Percentiles rank a stretch among this genome's conserved stretches.
phyloP scores from a whole-genome alignment of 768 basidiomycete genomes.

The Boletus vermiculosoides region DNA sequence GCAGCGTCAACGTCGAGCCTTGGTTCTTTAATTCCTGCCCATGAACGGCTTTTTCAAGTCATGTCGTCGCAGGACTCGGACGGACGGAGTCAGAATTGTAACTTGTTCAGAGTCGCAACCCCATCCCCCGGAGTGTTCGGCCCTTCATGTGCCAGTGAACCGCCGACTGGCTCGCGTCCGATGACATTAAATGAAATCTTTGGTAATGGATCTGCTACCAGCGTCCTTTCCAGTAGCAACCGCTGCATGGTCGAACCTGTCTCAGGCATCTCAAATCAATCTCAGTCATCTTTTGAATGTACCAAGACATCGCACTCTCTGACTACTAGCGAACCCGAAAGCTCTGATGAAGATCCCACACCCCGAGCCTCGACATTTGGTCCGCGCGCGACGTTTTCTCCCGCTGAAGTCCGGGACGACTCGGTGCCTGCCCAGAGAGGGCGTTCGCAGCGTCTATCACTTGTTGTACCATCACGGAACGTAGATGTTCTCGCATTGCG shows the following conservation, averaged over 20 bases:
- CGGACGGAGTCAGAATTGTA: neutral
- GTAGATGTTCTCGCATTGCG: slow-evolving; percentile 4
- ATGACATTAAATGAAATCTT: slow-evolving; percentile 8
- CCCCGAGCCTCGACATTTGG: slow-evolving; percentile 24
- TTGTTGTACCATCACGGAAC: slow-evolving; percentile 16
- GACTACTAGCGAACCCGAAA: slow-evolving; percentile 1
- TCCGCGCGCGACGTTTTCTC: neutral
- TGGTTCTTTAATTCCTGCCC: slow-evolving; percentile 27
- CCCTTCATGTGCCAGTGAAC: neutral
- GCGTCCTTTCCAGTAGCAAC: slow-evolving; percentile 1
- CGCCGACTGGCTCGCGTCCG: neutral
- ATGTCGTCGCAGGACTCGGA: slow-evolving; percentile 10
- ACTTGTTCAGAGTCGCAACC: neutral
- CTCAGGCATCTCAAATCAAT: neutral
- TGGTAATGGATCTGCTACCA: slow-evolving; percentile 5
- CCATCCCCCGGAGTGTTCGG: slow-evolving; percentile 11
- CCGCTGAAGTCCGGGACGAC: neutral
- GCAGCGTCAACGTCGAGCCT: slow-evolving; percentile 30
- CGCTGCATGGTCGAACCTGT: neutral
- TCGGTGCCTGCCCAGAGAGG: neutral
- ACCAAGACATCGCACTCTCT: slow-evolving; percentile 8
- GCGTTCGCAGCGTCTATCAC: slow-evolving; percentile 13
- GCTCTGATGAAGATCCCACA: slow-evolving; percentile 26
- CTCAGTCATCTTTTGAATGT: slow-evolving; percentile 2
- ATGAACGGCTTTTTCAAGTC: slow-evolving; percentile 26